A percentile compares a stretch with the other conserved stretches of the same genome.
Conservation (phyloP, 345 rosid species). For the Hibiscus trionum region DNA sequence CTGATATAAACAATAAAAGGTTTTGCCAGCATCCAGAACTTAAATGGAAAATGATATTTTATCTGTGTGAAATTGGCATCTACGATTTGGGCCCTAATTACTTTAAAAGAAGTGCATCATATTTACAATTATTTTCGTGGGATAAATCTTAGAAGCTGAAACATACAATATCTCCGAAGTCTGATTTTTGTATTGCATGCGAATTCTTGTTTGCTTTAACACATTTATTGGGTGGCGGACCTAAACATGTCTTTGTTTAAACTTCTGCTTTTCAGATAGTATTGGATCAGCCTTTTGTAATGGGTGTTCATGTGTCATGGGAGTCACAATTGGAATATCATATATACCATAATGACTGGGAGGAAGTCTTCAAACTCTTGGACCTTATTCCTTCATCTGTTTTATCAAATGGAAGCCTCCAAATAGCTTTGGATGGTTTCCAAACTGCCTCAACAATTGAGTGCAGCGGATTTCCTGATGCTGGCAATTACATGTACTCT, state of each 20-base stretch:
- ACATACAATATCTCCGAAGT: neutral
- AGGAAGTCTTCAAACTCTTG: conserved; percentile 73
- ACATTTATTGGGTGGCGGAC: neutral
- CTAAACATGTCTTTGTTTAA: conserved; percentile 5
- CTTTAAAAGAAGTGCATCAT: neutral
- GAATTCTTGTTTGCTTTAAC: neutral
- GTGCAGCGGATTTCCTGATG: conserved; percentile 33
- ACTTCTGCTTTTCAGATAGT: conserved; percentile 56
- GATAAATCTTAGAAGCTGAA: conserved; percentile 2
- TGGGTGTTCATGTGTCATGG: conserved; percentile 94
- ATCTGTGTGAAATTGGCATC: neutral
- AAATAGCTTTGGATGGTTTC: conserved; percentile 57
- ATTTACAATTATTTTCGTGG: neutral
- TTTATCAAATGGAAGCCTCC: conserved; percentile 66
- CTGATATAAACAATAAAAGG: neutral
- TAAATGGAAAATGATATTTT: neutral
- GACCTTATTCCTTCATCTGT: conserved; percentile 63
- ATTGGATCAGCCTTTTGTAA: conserved; percentile 85
- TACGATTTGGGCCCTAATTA: neutral
- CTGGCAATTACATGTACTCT: conserved; percentile 50
- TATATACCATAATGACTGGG: conserved; percentile 85
- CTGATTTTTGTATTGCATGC: neutral
- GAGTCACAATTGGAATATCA: conserved; percentile 90
- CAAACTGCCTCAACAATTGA: conserved; percentile 42
- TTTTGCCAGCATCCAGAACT: neutral